Base-by-base conservation (phyloP, 805 yeast genomes). In the Starmerella powellii region DNA sequence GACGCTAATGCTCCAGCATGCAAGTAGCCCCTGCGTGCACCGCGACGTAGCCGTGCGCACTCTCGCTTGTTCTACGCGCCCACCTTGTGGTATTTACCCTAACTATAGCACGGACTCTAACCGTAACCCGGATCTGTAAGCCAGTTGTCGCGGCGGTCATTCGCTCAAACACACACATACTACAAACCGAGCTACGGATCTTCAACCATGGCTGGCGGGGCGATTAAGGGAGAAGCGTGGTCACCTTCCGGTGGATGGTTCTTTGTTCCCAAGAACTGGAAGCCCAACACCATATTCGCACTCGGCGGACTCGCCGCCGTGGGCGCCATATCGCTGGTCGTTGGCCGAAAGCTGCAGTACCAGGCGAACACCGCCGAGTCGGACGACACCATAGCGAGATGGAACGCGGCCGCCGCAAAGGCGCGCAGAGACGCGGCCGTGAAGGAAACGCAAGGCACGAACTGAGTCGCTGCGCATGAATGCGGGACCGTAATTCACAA, bases 171-270 rank as follows among this genome's bases (percentile, higher is more conserved):
- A 6, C 6, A 23, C 6, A 23, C 6, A 6, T 10, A 8, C 10
- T 20, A 32, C 19, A 32, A 4, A 4, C 37, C n/a, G 10, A 30
- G 33, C 8, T 11, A 12, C 10, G 28, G 8, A 6, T 6, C 11
- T 13, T 6, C 23, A 18, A 38, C 19, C 33, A 53, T 53, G 56
- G 55, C 51, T 29, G 56, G 56, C 17, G 57, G 57, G 24, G 53
- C 57, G 8, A 53, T 53, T 41, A 53, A 53, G 42, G 57, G 57
- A 30, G 57, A 56, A 41, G 57, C 59, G 4, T 54, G 59, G 59
- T 56, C 73, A 17, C 74, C 73, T 21, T 53, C 73, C 2, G 78
- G 78, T 43, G 78, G 78, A 38, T 73, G 78, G 78, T 67, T 56
- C 56, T 67, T 67, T 53, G 66, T 68, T 13, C 78, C 78, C 16